Evolutionary conservation across 306 rosid species (phyloP), one percentile per base, ranked within the genome.

Genomic region (Sphenostylis stenocarpa): DNA sequence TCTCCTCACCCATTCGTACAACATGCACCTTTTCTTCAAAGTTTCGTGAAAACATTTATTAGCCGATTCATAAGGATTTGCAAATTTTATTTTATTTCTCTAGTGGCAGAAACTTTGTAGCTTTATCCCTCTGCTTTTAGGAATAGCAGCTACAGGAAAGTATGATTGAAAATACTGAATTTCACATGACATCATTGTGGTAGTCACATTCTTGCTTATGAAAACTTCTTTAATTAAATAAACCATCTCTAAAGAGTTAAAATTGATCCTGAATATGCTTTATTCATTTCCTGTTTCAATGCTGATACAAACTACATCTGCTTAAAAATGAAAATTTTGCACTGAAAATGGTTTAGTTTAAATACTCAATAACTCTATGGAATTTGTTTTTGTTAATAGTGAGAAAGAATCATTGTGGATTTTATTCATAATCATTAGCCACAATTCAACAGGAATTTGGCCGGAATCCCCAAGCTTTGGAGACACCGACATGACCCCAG

Each of bases 381-480:
- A 20, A 10, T 12, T 12, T 11, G 16, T 65, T 43, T 57, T 58
- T 55, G 52, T 49, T 24, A 33, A 43, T 52, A 79, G 58, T 45
- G 61, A 19, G 71, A 70, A 75, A 24, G 71, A 70, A 75, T 6
- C 38, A 51, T 9, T 6, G 8, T 53, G 11, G 52, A 8, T 33
- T 75, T 64, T 21, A 55, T 61, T 81, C 61, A 70, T 77, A 72
- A 49, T 63, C 49, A 45, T 44, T 31, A n/a, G 67, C 47, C 45
- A 56, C 76, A 21, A 20, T 47, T 70, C 29, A 44, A 43, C 87
- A 91, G 97, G 97, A 86, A 91, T 91, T 75, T 91, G 94, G 94
- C 97, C 97, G 7, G 97, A 91, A 83, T 91, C 94, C 39, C 90
- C 94, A 55, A 91, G 97, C 63, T 91, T 91, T 77, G 70, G 75